phyloP scores from a whole-genome alignment of 495 filamentous ascomycete genomes.

The Penicillium psychrofluorescens region DNA sequence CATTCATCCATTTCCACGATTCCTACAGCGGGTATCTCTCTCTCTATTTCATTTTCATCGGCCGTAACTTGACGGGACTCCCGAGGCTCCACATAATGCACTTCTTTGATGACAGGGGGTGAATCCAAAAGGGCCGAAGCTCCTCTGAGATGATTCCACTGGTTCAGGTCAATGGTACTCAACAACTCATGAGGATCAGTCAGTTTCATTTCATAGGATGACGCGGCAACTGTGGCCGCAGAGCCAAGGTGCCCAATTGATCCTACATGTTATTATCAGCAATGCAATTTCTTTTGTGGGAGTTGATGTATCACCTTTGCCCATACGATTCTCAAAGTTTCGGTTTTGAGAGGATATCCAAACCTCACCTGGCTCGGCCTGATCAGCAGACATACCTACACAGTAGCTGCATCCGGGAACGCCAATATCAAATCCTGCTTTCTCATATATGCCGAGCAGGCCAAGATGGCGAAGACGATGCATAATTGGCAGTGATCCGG shows the following conservation, averaged over 20 bases:
- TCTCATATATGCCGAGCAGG: conserved; percentile 27
- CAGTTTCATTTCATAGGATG: conserved; percentile 30
- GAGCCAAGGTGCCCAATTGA: conserved; percentile 34
- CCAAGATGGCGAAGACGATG: conserved; percentile 24
- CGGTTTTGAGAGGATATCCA: conserved; percentile 42
- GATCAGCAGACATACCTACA: conserved; percentile 37
- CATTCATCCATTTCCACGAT: too few species aligned
- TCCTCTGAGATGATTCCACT: conserved; percentile 10
- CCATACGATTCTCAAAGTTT: conserved; percentile 44
- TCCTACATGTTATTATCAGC: conserved; percentile 12
- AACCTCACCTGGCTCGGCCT: conserved; percentile 30
- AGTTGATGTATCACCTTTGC: conserved; percentile 22
- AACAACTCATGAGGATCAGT: conserved; percentile 23
- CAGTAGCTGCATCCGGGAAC: conserved; percentile 41
- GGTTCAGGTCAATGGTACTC: conserved; percentile 15
- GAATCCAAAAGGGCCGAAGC: background rate
- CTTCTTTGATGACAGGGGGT: too few species aligned
- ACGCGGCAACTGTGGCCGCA: conserved; percentile 36
- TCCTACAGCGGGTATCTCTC: too few species aligned
- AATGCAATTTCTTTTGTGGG: background rate
- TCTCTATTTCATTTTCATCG: too few species aligned
- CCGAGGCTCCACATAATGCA: conserved; percentile 1
- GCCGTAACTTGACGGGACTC: background rate
- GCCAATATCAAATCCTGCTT: conserved; percentile 35
- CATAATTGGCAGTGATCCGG: conserved; percentile 31